phyloP scores from a whole-genome alignment of 192 early-diverging fungal genomes.

The Pilaira anomala region DNA sequence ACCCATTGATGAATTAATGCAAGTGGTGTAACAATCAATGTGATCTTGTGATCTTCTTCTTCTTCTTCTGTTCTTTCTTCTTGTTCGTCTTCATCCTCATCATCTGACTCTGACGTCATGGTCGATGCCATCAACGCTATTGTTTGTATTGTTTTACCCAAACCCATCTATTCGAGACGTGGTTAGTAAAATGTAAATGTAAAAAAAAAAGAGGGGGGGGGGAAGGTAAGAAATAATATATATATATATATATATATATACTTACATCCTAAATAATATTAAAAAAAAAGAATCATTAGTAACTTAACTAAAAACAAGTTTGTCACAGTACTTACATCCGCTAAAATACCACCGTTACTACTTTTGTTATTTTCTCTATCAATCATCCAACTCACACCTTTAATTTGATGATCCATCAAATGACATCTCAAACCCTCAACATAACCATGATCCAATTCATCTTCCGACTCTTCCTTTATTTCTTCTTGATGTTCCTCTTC shows the following conservation, averaged over 20 bases:
- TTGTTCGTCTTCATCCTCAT: background rate
- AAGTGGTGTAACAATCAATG: slow-evolving; percentile 40
- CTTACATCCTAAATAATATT: slow-evolving; percentile 19
- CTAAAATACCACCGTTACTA: slow-evolving; percentile 34
- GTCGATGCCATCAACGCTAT: slow-evolving; percentile 27
- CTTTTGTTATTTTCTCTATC: slow-evolving; percentile 32
- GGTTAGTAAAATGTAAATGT: background rate
- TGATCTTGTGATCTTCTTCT: slow-evolving; percentile 18
- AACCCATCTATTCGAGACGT: slow-evolving; percentile 30
- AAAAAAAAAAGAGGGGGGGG: too few species aligned
- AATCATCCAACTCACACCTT: slow-evolving; percentile 38
- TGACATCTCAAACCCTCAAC: slow-evolving; percentile 19
- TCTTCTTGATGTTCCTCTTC: background rate
- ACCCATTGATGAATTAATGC: slow-evolving; percentile 43
- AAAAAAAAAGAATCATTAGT: background rate
- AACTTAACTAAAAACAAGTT: background rate
- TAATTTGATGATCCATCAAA: slow-evolving; percentile 32
- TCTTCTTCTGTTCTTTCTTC: background rate
- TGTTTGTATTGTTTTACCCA: slow-evolving; percentile 42
- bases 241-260: background rate
- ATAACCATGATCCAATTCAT: background rate
- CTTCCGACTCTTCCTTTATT: background rate
- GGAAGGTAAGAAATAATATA: too few species aligned
- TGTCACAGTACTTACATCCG: slow-evolving; percentile 33
- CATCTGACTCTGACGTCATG: slow-evolving; percentile 3